Evolutionary conservation across 441 rosid genomes (phyloP), one percentile per base, ranked within the genome.

Genomic region (Iberis amara): DNA sequence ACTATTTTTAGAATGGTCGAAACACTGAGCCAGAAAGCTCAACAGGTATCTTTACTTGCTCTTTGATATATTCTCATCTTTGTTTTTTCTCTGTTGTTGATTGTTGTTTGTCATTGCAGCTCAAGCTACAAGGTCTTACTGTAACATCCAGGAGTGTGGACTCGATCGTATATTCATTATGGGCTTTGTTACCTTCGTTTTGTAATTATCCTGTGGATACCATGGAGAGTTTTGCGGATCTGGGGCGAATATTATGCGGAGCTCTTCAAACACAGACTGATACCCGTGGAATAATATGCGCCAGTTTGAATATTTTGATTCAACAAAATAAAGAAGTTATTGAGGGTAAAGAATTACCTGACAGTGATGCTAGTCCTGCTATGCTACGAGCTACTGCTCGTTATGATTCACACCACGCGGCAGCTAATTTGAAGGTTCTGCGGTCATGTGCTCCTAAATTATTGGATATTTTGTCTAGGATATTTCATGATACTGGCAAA

Each of bases 131-230:
- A 73, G 98, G 92, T 55, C 73, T 69, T 11, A 55, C 83, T 58
- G 53, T 49, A 52, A 70, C 94, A 39, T 80, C 89, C 39, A 79
- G 86, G 68, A 74, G 76, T 68, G 76, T 74, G 13, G 86, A 83
- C 57, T 80, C 89, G 43, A 79, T 88, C 39, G 71, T 73, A 39
- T 82, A 86, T 74, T 82, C 91, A 23, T 44, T 91, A 55, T 88
- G 98, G 94, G 83, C 96, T 35, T 76, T 91, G 71, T 67, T 91
- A 56, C 96, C 98, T 52, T 83, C 96, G 6, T 91, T 88, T 79
- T 85, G 95, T 79, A 82, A 83, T 55, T 86, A 83, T 68, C 82
- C 96, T 23, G 41, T 56, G 66, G 94, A 91, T 66, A 88, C 91
- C 27, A 77, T 83, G 68, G 83, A 86, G 64, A 73, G 79, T 72